Percentiles rank a stretch among this genome's conserved stretches.
phyloP scores from a whole-genome alignment of 129 eudicot species.

The Escallonia rubra region DNA sequence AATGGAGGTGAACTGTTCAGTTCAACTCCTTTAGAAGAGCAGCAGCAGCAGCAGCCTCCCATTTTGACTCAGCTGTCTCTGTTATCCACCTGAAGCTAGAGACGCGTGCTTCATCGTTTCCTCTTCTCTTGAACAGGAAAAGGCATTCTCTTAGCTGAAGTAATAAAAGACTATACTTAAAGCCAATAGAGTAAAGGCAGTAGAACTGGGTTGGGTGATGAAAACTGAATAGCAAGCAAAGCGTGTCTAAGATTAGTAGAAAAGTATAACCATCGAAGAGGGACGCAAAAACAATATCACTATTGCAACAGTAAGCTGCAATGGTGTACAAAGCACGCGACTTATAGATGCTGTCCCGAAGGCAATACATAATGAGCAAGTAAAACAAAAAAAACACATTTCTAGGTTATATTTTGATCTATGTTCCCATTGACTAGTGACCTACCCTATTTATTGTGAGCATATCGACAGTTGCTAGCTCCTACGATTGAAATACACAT shows the following conservation, averaged over 20 bases:
- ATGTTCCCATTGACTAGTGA: too few species aligned
- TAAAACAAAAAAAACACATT: too few species aligned
- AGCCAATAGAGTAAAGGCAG: not conserved
- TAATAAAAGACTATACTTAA: not conserved
- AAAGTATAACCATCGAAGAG: not conserved
- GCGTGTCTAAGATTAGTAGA: not conserved
- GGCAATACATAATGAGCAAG: too few species aligned
- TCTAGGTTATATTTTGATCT: too few species aligned
- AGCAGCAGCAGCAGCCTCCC: conserved; percentile 95
- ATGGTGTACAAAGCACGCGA: too few species aligned
- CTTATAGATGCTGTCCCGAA: too few species aligned
- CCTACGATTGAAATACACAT: too few species aligned
- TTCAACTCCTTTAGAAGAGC: conserved; percentile 51
- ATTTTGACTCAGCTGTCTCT: conserved; percentile 33
- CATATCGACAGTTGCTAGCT: too few species aligned
- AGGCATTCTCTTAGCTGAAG: conserved; percentile 23
- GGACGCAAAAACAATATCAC: not conserved
- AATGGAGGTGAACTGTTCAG: conserved; percentile 39
- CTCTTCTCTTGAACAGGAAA: conserved; percentile 26
- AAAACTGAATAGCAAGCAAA: conserved; percentile 4
- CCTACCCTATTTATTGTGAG: too few species aligned
- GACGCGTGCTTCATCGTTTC: conserved; percentile 35
- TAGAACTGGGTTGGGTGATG: conserved; percentile 6
- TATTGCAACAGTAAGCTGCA: too few species aligned
- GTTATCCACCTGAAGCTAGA: conserved; percentile 39